Base-by-base conservation (phyloP, 1,284 basidiomycete genomes). In the Pseudozyma thailandica region DNA sequence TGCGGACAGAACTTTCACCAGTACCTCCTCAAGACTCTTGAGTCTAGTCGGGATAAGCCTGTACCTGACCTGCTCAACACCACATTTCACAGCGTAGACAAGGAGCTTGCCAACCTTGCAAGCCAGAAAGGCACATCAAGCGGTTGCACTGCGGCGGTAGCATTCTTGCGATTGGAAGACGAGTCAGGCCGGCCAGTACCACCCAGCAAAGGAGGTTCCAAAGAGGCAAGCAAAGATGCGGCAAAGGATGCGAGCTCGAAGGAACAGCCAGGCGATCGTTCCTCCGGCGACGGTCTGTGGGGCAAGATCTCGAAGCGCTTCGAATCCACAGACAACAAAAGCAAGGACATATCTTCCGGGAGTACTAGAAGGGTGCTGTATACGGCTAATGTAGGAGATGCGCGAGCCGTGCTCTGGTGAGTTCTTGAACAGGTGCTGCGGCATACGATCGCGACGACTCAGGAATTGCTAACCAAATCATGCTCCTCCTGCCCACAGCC, bases 91-190 rank as follows among this genome's bases (percentile, higher is more conserved):
- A 87, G 88, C 38, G 95, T 97, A 62, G 96, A 99, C 82, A 87
- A 85, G 43, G 87, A 88, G 62, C 87, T 98, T 20, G 92, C 92
- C 18, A 87, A 87, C 51, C 88, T 96, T 72, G 90, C 93, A 41
- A 90, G 91, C 77, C 88, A 91, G 30, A 92, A 91, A 74, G 93
- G 92, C 80, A 94, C 94, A 47, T 93, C 96, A 79, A 95, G 93
- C 9, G 96, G 96, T 0, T 98, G 95, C 81, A 98, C 96, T 0
- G 96, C 92, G 3, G 96, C 97, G 28, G 94, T 93, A n/a, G 93
- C 93, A 3, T 94, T 98, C 84, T 87, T 99, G 44, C 90, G 96
- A n/a, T 85, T 97, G 55, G 96, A 99, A 84, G 91, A 94, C 74
- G 86, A 79, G 15, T 73, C 81, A 3, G 83, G 84, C 5, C 70